phyloP scores from a whole-genome alignment of 2,329 filamentous ascomycete species.

The Byssoonygena ceratinophila region DNA sequence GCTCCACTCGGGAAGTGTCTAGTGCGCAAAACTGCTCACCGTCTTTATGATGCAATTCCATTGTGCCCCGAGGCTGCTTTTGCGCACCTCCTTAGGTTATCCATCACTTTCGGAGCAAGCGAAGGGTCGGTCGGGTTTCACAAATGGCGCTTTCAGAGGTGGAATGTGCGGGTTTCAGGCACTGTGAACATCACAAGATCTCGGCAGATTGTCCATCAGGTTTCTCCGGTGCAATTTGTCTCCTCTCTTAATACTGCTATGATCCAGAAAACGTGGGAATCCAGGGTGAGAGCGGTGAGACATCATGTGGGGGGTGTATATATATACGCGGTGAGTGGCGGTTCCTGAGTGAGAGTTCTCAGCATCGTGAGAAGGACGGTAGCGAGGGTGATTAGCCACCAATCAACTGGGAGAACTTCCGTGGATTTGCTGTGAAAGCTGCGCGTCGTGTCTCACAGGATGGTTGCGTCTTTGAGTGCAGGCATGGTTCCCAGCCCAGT shows the following conservation, averaged over 20 bases:
- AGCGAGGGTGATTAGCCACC: background rate
- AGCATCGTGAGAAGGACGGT: background rate
- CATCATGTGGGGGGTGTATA: background rate
- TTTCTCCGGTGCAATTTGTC: too few species aligned
- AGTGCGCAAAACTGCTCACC: background rate
- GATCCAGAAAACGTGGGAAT: constrained; percentile 7
- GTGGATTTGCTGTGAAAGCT: background rate
- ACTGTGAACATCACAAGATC: background rate
- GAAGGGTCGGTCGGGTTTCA: background rate
- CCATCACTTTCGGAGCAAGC: background rate
- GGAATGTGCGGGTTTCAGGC: background rate
- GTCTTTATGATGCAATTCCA: constrained; percentile 10
- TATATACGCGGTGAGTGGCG: background rate
- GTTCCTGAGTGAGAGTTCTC: background rate
- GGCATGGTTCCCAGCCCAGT: background rate
- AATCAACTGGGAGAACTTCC: constrained; percentile 1
- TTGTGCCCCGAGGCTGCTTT: background rate
- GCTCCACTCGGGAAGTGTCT: background rate
- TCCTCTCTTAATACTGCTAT: background rate
- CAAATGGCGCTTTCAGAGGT: background rate
- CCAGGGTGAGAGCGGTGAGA: constrained; percentile 4
- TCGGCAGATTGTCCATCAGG: background rate
- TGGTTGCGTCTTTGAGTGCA: background rate
- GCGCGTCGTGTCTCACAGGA: background rate
- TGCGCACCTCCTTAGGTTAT: background rate